Base-by-base conservation (phyloP, 139 green algal species). In the Spirogloea muscicola region DNA sequence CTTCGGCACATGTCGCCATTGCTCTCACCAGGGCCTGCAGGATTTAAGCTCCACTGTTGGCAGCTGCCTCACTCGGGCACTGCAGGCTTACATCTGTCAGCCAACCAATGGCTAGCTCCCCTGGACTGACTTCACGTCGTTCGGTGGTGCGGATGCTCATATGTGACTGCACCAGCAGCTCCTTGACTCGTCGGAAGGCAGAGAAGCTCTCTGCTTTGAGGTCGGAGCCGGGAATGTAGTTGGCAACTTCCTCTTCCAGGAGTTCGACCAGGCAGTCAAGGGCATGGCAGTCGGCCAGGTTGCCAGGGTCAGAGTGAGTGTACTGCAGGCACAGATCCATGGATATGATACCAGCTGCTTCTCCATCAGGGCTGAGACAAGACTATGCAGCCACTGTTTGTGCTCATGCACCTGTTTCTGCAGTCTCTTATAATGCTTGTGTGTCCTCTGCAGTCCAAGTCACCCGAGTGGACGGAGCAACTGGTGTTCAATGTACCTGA, bases 191-290 rank as follows among this genome's bases (percentile, higher is more conserved):
- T 77, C 69, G 6, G 69, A 66, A 7, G 44, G 49, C 18, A n/a
- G 76, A n/a, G 69, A 77, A 1, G 31, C 64, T 16, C 39, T 77
- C 13, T 63, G 59, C 3, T 77, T 77, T 76, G 69, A 77, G 33
- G 69, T 77, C 2, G 69, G 69, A 21, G 69, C 69, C 25, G 69
- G 69, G 1, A 57, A 77, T 7, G 64, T 77, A 16, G 44, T 77
- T 37, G 69, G 69, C 25, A 77, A 77, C 64, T 59, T 59, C 37
- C 69, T 77, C n/a, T 77, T 77, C 61, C 64, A 77, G 65, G 39
- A 46, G 5, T 74, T 74, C 40, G 65, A 74, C 10, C 43, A 39
- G 21, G 65, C 39, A 2, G 65, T 74, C 43, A 33, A 40, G 27
- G 65, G 65, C 10, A 21, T 74, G 38, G 5, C 65, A 9, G 38